Base-by-base conservation (phyloP, 2,329 filamentous ascomycete genomes). In the Fonsecaea nubica region DNA sequence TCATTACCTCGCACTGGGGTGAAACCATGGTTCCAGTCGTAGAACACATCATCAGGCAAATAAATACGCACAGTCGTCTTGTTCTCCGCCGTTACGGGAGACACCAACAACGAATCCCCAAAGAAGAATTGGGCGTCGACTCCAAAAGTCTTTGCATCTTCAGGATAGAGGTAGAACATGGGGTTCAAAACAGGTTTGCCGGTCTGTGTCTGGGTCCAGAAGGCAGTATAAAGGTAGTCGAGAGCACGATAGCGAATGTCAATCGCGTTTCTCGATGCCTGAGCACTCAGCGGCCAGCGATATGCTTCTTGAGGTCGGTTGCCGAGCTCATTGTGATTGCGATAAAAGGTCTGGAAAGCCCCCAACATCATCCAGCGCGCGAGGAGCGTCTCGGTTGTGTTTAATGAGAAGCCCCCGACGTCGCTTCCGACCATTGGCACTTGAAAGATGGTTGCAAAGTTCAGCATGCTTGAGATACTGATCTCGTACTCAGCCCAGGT, bases 191-290 rank as follows among this genome's bases (percentile, higher is more conserved):
- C 81, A 0, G 91, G 90, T 1, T 83, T 84, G 38, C 91, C 91
- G 52, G 85, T 84, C 18, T 81, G 73, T 35, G 82, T 84, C 75
- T 91, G 86, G 64, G 80, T 78, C 74, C 88, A 81, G 71, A 92
- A 82, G 0, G 88, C 86, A 0, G 91, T 93, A 81, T 94, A 93
- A 66, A 92, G 83, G 79, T 93, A 93, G 73, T 93, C 91, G 12
- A 93, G 82, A n/a, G 93, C 81, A 36, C 86, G 84, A 79, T 93
- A 93, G n/a, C 91, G 85, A 56, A 88, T 87, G 35, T 85, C 84
- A 72, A 93, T 92, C 18, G 88, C 89, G 65, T 86, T 89, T 63
- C 84, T 85, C 0, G 90, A 90, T 0, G 89, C 88, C 8, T 83
- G 79, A 0, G 89, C 82, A 4, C 91, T 89, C 1, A 81, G 77